Percentiles rank a stretch among this genome's conserved stretches.
Evolutionary conservation across 2,329 filamentous ascomycete genomes (phyloP).

Genomic region (Botrytis byssoidea): DNA sequence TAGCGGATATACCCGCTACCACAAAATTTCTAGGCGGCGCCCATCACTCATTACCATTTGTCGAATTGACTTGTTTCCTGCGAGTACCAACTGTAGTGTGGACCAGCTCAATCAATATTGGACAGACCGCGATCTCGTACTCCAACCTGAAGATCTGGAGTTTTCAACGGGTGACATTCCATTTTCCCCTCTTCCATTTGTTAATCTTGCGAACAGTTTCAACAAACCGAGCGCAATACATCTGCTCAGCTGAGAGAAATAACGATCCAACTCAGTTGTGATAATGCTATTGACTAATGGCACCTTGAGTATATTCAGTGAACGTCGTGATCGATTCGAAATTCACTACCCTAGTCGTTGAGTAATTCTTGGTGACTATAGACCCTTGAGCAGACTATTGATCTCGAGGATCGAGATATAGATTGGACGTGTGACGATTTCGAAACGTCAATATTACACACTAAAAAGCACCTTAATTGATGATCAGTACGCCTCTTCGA

Average conservation of each 20-base stretch:
- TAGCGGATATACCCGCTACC: constrained; percentile 20
- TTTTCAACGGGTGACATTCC: constrained; percentile 14
- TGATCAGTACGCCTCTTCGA: constrained; percentile 17
- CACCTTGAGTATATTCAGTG: background rate
- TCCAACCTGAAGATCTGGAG: constrained; percentile 6
- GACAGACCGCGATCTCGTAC: constrained; percentile 17
- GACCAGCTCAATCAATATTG: constrained; percentile 14
- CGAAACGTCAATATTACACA: constrained; percentile 24
- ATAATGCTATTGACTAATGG: background rate
- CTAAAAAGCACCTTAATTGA: constrained; percentile 17
- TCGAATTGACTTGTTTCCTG: constrained; percentile 10
- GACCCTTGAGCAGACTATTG: constrained; percentile 20
- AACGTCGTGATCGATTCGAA: constrained; percentile 9
- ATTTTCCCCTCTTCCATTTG: background rate
- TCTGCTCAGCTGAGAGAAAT: constrained; percentile 4
- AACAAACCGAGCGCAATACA: constrained; percentile 15
- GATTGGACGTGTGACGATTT: constrained; percentile 19
- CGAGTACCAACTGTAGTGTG: constrained; percentile 16
- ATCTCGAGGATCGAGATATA: constrained; percentile 21
- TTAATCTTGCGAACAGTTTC: background rate
- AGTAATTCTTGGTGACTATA: background rate
- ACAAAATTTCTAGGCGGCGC: constrained; percentile 17
- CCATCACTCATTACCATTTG: constrained; percentile 13
- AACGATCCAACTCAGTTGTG: background rate
- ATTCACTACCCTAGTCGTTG: background rate